Percentiles rank a stretch among this genome's conserved stretches.
These are phyloP conservation scores for Diatrype stigma DNA, from an alignment of 2,329 filamentous ascomycete species.

Conservation along the genomic window DNA sequence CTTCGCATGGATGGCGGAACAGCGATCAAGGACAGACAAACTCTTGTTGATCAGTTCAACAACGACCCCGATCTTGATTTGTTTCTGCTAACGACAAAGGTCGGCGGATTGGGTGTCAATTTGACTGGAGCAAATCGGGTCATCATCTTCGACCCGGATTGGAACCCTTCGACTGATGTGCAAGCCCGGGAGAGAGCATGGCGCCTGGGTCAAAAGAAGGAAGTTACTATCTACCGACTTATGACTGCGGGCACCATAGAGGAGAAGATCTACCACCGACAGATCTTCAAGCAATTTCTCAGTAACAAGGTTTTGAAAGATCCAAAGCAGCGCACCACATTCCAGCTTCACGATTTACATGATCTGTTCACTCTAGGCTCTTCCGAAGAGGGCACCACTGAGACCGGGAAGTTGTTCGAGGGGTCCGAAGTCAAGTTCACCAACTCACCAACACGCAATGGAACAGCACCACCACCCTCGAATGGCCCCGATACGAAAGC, in stretches of 20 bases:
- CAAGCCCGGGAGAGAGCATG: constrained; percentile 94
- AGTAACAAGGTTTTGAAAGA: constrained; percentile 95
- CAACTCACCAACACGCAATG: constrained; percentile 22
- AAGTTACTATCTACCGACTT: constrained; percentile 94
- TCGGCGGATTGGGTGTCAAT: constrained; percentile 90
- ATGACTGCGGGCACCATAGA: constrained; percentile 98
- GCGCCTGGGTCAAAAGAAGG: constrained; percentile 89
- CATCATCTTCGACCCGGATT: constrained; percentile 97
- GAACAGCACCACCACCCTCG: background rate
- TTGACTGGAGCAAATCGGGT: constrained; percentile 92
- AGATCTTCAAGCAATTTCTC: constrained; percentile 97
- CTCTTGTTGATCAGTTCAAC: constrained; percentile 91
- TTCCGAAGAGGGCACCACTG: constrained; percentile 65
- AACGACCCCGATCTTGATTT: constrained; percentile 73
- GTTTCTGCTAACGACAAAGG: constrained; percentile 92
- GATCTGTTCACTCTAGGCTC: constrained; percentile 82
- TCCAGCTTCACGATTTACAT: constrained; percentile 84
- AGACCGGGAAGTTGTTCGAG: constrained; percentile 82
- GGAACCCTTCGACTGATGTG: constrained; percentile 95
- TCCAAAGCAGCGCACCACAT: constrained; percentile 86
- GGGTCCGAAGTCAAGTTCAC: constrained; percentile 74
- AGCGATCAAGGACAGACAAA: constrained; percentile 81
- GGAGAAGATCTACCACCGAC: constrained; percentile 97
- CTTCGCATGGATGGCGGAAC: constrained; percentile 93
- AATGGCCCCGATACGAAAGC: constrained; percentile 2